Evolutionary conservation across 169 alveolate genomes (phyloP), one percentile per base, ranked within the genome.

Genomic region (Cryptosporidium sp.): DNA sequence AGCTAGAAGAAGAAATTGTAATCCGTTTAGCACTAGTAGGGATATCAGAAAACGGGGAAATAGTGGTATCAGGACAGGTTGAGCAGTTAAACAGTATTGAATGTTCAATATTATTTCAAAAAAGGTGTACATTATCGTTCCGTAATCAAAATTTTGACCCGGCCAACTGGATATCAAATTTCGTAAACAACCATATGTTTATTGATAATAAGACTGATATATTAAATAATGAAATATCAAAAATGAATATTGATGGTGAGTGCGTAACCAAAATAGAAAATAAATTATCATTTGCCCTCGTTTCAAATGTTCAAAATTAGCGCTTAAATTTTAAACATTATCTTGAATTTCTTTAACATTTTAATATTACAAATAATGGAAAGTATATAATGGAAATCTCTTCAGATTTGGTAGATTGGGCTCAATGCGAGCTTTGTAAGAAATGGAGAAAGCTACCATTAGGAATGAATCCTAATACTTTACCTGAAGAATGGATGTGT

Each of bases 401-500:
- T 62, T 31, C 89, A 6, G 89, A 80, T 45, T 65, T 80, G 37
- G 89, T 80, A 14, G 75, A 80, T 80, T 80, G 89, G 89, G 89
- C 89, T 80, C 89, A 80, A 65, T 80, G 89, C 18, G 89, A 80
- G 45, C 65, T 80, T 12, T 80, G 89, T 6, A 80, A 80, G 65
- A 80, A 80, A 51, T 80, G 89, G 89, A 60, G 89, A 80, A 60
- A 48, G 51, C 35, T 80, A 44, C 89, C 89, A 3, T 31, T 67
- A 0, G 89, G 89, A 18, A 61, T 80, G 75, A 80, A 80, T 35
- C 89, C 89, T 14, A 51, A 45, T 39, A 80, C 89, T 3, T 80
- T 80, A 67, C 89, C 89, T 44, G 89, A 80, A 42, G 80, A 80
- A 62, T 80, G 89, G 89, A 80, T 80, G 18, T 80, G 89, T 44